phyloP scores from a whole-genome alignment of 192 early-diverging fungal genomes.

The Podila clonocystis region DNA sequence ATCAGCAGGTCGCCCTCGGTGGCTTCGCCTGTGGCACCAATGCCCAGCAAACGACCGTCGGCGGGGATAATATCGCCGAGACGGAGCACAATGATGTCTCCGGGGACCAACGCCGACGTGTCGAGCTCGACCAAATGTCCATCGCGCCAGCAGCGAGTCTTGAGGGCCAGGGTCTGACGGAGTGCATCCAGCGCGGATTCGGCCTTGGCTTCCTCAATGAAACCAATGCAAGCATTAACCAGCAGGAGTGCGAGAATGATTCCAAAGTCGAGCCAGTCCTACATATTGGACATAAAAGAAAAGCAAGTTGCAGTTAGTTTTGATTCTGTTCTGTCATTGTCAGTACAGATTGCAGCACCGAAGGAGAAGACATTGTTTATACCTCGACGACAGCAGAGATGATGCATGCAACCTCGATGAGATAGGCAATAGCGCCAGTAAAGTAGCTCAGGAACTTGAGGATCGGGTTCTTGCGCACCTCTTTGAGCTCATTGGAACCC shows the following conservation, averaged over 20 bases:
- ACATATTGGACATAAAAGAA: not conserved
- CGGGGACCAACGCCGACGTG: constrained; percentile 83
- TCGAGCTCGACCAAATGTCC: constrained; percentile 77
- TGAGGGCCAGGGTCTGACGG: constrained; percentile 92
- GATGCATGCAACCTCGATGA: constrained; percentile 90
- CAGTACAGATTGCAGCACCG: not conserved
- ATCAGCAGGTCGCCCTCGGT: constrained; percentile 83
- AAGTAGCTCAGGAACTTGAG: constrained; percentile 91
- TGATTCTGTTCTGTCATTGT: not conserved
- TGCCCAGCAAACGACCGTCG: constrained; percentile 82
- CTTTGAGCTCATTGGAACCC: constrained; percentile 84
- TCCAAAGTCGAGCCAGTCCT: constrained; percentile 75
- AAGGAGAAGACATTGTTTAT: not conserved
- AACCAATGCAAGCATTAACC: constrained; percentile 92
- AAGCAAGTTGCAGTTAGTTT: not conserved
- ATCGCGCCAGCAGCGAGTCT: constrained; percentile 84
- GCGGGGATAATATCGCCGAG: constrained; percentile 97
- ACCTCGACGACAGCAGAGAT: constrained; percentile 74
- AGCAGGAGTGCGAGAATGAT: constrained; percentile 82
- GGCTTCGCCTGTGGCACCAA: constrained; percentile 78
- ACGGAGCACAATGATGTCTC: constrained; percentile 90
- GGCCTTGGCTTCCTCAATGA: constrained; percentile 91
- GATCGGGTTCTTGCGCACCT: constrained; percentile 84
- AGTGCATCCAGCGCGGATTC: constrained; percentile 93
- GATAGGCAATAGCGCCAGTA: constrained; percentile 85